A percentile compares a stretch with the other conserved stretches of the same genome.
Evolutionary conservation across 495 filamentous ascomycete species (phyloP).

Genomic region (Hapsidospora chrysogenum): DNA sequence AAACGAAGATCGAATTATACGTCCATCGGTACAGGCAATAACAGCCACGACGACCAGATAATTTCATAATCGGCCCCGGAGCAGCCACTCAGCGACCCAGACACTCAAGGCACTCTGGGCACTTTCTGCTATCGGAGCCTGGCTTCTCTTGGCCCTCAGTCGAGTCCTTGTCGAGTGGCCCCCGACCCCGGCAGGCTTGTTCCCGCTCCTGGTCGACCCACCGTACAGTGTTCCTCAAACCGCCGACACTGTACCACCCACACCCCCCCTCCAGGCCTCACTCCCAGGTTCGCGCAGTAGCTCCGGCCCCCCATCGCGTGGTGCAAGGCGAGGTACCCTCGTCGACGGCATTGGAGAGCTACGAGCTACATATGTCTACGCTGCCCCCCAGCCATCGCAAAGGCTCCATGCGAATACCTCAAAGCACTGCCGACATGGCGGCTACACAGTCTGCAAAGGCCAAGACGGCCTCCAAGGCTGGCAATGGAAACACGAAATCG

Average conservation of each 20-base stretch:
- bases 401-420: slow-evolving; percentile 30
- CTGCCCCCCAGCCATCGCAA: slow-evolving; percentile 37
- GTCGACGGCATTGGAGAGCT: neutral
- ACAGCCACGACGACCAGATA: no score
- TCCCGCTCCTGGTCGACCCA: neutral
- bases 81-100: no score
- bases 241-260: slow-evolving; percentile 2
- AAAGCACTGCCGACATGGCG: slow-evolving; percentile 34
- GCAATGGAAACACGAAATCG: slow-evolving; percentile 37
- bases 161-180: slow-evolving; percentile 8
- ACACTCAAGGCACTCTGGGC: neutral
- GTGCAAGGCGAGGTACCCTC: neutral
- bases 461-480: slow-evolving; percentile 34
- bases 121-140: neutral
- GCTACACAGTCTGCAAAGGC: slow-evolving; percentile 34
- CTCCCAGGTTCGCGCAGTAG: no score
- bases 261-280: no score
- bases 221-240: neutral
- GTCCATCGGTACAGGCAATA: no score
- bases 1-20: no score
- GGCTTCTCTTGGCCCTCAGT: slow-evolving; percentile 4
- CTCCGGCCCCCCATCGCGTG: no score
- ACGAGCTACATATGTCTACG: slow-evolving; percentile 42
- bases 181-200: slow-evolving; percentile 9
- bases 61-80: no score